phyloP scores from a whole-genome alignment of 306 rosid genomes.

The Prosopis cineraria region DNA sequence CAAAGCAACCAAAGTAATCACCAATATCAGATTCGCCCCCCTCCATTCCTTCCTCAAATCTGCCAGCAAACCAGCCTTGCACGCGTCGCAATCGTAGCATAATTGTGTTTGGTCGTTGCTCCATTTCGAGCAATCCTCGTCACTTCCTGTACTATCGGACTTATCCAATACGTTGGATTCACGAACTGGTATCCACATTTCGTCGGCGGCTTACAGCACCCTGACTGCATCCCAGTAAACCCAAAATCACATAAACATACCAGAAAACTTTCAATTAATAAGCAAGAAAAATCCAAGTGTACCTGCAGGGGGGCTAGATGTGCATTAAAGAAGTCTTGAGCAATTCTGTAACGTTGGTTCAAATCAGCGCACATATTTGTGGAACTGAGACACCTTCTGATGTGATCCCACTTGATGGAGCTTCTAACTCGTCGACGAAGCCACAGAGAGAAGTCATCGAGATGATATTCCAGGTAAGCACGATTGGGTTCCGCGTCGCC shows the following conservation, averaged over 20 bases:
- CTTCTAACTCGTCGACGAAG: conserved; percentile 71
- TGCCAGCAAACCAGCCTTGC: conserved; percentile 86
- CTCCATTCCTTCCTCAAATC: conserved; percentile 75
- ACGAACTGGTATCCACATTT: conserved; percentile 82
- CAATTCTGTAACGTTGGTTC: conserved; percentile 65
- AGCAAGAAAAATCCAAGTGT: not conserved
- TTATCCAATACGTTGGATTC: conserved; percentile 93
- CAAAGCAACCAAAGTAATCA: conserved; percentile 55
- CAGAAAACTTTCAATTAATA: not conserved
- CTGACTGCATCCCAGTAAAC: conserved; percentile 57
- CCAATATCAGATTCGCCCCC: conserved; percentile 52
- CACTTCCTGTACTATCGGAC: conserved; percentile 69
- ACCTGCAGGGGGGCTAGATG: conserved; percentile 78
- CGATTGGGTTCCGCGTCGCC: conserved; percentile 79
- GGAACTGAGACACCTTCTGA: conserved; percentile 67
- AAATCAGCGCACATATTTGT: conserved; percentile 61
- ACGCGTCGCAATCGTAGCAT: conserved; percentile 75
- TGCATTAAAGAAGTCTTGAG: conserved; percentile 88
- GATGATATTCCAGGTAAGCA: conserved; percentile 74
- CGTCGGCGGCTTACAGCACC: conserved; percentile 94
- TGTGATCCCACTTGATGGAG: conserved; percentile 67
- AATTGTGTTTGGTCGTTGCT: conserved; percentile 83
- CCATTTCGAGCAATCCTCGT: conserved; percentile 75
- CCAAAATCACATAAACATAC: conserved; percentile 7
- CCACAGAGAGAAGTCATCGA: conserved; percentile 72